A percentile compares a stretch with the other conserved stretches of the same genome.
phyloP scores from a whole-genome alignment of 2,329 filamentous ascomycete genomes.

The Diaporthe amygdali region DNA sequence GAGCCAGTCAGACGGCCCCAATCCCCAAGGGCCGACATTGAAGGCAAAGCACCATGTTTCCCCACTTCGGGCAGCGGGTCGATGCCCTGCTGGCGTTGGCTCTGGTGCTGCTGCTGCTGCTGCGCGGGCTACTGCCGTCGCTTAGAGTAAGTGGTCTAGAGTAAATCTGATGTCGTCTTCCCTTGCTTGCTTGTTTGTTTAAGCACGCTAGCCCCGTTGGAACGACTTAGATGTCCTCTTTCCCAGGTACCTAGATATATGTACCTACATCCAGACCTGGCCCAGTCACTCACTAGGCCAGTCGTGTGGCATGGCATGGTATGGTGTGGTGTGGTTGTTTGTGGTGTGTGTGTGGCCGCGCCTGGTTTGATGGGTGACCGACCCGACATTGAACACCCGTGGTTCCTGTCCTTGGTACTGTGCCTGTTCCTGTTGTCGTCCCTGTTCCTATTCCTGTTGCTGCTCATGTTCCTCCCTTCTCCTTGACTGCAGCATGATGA shows the following conservation, averaged over 20 bases:
- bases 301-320: neutral
- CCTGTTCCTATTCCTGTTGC: neutral
- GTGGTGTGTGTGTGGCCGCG: conserved; percentile 1
- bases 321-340: neutral
- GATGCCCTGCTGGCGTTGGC: neutral
- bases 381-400: neutral
- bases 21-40: neutral
- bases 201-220: neutral
- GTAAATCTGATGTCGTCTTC: neutral
- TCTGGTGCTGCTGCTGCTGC: neutral
- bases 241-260: too few relatives aligned
- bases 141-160: too few relatives aligned
- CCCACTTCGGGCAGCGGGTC: neutral
- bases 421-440: neutral
- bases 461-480: neutral
- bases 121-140: neutral
- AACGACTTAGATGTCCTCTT: neutral
- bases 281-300: neutral
- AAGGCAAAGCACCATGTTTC: neutral
- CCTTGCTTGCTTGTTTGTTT: neutral
- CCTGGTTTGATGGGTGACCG: neutral
- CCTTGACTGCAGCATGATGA: neutral
- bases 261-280: neutral
- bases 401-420: neutral
- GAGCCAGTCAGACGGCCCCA: neutral